Percentiles rank a stretch among this genome's conserved stretches.
Conservation (phyloP, 2,329 filamentous ascomycete species). For the Monilinia vaccinii-corymbosi region DNA sequence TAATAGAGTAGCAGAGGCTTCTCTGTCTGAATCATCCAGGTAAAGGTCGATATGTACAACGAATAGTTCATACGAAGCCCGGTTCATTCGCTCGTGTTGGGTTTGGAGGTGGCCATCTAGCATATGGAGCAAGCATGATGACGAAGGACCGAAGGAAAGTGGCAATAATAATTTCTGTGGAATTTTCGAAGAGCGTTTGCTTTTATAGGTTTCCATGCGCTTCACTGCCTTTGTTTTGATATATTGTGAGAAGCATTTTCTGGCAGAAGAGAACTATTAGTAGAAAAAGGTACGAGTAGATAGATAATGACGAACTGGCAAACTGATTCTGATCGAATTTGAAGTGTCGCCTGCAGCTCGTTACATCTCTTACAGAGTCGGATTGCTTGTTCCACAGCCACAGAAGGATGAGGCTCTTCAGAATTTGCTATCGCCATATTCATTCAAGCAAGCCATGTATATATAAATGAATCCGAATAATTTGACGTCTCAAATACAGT, state of each 20-base stretch:
- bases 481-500: constrained; percentile 3
- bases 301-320: constrained; percentile 24
- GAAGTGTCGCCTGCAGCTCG: constrained; percentile 21
- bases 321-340: constrained; percentile 28
- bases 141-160: constrained; percentile 76
- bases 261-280: constrained; percentile 29
- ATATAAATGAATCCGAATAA: not conserved
- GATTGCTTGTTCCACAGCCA: constrained; percentile 1
- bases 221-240: constrained; percentile 72
- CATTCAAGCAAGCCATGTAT: not conserved
- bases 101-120: constrained; percentile 60
- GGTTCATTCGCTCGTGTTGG: constrained; percentile 55
- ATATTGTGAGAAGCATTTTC: constrained; percentile 70
- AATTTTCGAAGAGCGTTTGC: constrained; percentile 32
- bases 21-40: constrained; percentile 23
- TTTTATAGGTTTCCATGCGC: constrained; percentile 59
- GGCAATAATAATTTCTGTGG: constrained; percentile 57
- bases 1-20: constrained; percentile 29
- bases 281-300: not conserved
- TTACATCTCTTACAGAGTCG: constrained; percentile 26
- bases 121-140: constrained; percentile 66
- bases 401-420: not conserved
- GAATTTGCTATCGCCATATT: constrained; percentile 12
- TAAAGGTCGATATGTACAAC: constrained; percentile 40
- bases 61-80: constrained; percentile 58